Evolutionary conservation across 345 rosid species (phyloP).

Genomic region (Hibiscus tridactylites): DNA sequence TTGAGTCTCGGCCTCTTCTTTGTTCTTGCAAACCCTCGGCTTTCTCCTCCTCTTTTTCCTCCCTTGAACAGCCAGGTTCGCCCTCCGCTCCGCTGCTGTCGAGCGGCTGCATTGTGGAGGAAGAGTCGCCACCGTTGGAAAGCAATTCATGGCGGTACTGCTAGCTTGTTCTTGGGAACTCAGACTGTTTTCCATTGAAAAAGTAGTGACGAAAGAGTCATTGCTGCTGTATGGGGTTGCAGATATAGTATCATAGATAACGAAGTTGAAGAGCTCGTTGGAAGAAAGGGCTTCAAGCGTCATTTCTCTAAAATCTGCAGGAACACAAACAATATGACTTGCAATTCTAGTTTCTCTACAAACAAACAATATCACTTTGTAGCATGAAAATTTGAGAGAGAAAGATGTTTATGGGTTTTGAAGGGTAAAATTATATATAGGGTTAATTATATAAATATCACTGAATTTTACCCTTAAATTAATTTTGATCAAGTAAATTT

Average conservation of each 20-base stretch:
- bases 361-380: no score
- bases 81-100: conserved; percentile 6
- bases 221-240: conserved; percentile 40
- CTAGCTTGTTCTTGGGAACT: conserved; percentile 11
- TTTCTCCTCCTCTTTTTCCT: conserved; percentile 67
- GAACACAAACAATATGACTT: background rate
- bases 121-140: conserved; percentile 4
- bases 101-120: conserved; percentile 6
- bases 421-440: no score
- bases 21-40: conserved; percentile 70
- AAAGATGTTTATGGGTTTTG: no score
- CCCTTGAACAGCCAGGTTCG: conserved; percentile 32
- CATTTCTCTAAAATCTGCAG: conserved; percentile 19
- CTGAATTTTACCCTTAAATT: no score
- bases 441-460: no score
- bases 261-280: conserved; percentile 52
- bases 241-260: conserved; percentile 58
- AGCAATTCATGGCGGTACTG: conserved; percentile 14
- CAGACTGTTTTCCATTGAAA: conserved; percentile 4
- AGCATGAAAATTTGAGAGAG: background rate
- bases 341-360: conserved; percentile 1
- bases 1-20: conserved; percentile 79
- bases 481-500: no score
- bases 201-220: conserved; percentile 14
- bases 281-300: conserved; percentile 57